phyloP scores from a whole-genome alignment of 257 asterid genomes.

The Oldenlandia corymbosa region DNA sequence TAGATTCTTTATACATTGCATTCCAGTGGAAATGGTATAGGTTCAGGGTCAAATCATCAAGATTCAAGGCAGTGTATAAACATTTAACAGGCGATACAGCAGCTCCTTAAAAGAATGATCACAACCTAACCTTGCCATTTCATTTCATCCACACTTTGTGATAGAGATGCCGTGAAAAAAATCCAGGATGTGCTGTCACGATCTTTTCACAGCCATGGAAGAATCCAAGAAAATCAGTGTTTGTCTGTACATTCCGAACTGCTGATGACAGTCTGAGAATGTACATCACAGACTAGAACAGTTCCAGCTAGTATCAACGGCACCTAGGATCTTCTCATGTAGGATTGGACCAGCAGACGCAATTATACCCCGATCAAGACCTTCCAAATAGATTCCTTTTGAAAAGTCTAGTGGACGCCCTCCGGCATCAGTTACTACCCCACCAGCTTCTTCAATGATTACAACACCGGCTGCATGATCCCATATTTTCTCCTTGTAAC shows the following conservation, averaged over 20 bases:
- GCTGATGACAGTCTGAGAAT: neutral
- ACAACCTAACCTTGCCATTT: neutral
- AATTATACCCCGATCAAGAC: conserved; percentile 76
- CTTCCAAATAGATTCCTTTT: conserved; percentile 65
- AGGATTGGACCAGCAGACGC: conserved; percentile 61
- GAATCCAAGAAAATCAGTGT: neutral
- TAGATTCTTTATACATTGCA: neutral
- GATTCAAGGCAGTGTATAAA: neutral
- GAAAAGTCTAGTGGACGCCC: conserved; percentile 68
- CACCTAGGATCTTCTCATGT: conserved; percentile 63
- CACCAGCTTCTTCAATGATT: conserved; percentile 76
- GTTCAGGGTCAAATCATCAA: neutral
- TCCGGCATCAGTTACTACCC: conserved; percentile 80
- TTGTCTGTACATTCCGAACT: neutral
- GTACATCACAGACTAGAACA: conserved; percentile 55
- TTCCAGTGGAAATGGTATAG: neutral
- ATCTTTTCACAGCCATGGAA: neutral
- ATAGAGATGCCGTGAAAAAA: neutral
- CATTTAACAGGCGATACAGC: no score
- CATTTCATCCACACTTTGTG: neutral
- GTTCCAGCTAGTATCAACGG: conserved; percentile 85
- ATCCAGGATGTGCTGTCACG: neutral
- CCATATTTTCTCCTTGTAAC: conserved; percentile 89
- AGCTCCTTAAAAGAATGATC: neutral
- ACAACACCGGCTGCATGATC: conserved; percentile 93